Evolutionary conservation across 2,329 filamentous ascomycete species (phyloP).

Genomic region (Fusarium cicatricum): DNA sequence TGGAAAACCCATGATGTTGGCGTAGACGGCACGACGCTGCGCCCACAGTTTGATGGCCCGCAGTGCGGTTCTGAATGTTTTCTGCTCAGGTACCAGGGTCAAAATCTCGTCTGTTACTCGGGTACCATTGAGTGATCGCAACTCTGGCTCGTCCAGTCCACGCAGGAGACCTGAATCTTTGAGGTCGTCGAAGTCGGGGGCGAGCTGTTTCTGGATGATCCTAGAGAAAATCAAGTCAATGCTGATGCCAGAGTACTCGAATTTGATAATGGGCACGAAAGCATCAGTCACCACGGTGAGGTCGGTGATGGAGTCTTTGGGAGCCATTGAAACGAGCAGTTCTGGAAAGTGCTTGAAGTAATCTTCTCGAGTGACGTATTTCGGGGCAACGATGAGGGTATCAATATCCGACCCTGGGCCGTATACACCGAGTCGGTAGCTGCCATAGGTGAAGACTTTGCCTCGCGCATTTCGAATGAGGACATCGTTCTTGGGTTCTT

Average conservation of each 20-base stretch:
- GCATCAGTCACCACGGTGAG: slow-evolving; percentile 87
- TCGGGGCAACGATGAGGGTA: slow-evolving; percentile 90
- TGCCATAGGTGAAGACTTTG: slow-evolving; percentile 95
- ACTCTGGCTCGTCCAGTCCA: slow-evolving; percentile 84
- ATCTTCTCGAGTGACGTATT: slow-evolving; percentile 86
- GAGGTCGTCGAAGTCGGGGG: slow-evolving; percentile 71
- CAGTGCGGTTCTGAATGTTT: slow-evolving; percentile 87
- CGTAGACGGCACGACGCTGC: slow-evolving; percentile 89
- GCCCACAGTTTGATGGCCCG: slow-evolving; percentile 97
- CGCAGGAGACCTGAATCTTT: slow-evolving; percentile 86
- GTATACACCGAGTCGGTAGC: slow-evolving; percentile 92
- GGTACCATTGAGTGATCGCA: slow-evolving; percentile 92
- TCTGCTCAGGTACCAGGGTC: slow-evolving; percentile 84
- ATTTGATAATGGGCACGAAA: slow-evolving; percentile 97
- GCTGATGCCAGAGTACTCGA: slow-evolving; percentile 88
- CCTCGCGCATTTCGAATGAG: slow-evolving; percentile 86
- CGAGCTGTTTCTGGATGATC: slow-evolving; percentile 75
- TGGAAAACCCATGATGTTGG: slow-evolving; percentile 95
- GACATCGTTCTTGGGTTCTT: slow-evolving; percentile 74
- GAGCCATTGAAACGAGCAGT: slow-evolving; percentile 78
- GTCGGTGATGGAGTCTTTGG: slow-evolving; percentile 81
- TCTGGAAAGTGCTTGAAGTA: slow-evolving; percentile 92
- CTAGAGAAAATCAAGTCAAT: slow-evolving; percentile 93
- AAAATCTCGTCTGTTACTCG: slow-evolving; percentile 94
- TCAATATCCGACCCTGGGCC: slow-evolving; percentile 98